Conservation (phyloP, 1,284 basidiomycete genomes). For the Thecaphora thlaspeos region DNA sequence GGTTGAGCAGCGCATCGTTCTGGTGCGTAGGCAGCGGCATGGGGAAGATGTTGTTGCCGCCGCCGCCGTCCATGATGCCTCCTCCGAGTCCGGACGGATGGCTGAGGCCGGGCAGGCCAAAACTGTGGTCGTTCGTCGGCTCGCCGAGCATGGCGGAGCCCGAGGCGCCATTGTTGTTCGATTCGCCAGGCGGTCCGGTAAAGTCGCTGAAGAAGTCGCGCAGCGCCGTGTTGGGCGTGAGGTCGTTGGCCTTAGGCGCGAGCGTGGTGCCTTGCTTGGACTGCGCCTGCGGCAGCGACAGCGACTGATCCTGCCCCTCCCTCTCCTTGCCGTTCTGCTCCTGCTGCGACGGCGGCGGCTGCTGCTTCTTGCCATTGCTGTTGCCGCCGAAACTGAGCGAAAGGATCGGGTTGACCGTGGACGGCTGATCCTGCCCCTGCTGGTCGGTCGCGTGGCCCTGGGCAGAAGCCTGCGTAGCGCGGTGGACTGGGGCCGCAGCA, state of each 20-base stretch:
- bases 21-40: conserved; percentile 47
- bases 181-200: neutral
- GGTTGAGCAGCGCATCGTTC: conserved; percentile 51
- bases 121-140: conserved; percentile 16
- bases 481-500: too few species aligned
- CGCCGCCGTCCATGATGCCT: conserved; percentile 4
- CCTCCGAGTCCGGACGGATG: conserved; percentile 12
- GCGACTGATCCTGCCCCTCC: too few species aligned
- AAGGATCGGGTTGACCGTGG: conserved; percentile 25
- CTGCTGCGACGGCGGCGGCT: conserved; percentile 1
- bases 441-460: too few species aligned
- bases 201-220: neutral
- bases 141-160: conserved; percentile 41
- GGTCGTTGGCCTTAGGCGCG: too few species aligned
- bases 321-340: conserved; percentile 5
- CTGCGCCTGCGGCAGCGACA: too few species aligned
- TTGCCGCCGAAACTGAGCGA: conserved; percentile 24
- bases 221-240: neutral
- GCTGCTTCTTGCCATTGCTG: neutral
- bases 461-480: neutral
- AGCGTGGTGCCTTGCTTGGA: too few species aligned
- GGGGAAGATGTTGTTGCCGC: conserved; percentile 22
- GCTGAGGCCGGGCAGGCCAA: conserved; percentile 22
- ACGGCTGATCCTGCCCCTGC: conserved; percentile 5
- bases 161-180: conserved; percentile 6